Conservation (phyloP, 106 monocot species). For the Agapanthus africanus region DNA sequence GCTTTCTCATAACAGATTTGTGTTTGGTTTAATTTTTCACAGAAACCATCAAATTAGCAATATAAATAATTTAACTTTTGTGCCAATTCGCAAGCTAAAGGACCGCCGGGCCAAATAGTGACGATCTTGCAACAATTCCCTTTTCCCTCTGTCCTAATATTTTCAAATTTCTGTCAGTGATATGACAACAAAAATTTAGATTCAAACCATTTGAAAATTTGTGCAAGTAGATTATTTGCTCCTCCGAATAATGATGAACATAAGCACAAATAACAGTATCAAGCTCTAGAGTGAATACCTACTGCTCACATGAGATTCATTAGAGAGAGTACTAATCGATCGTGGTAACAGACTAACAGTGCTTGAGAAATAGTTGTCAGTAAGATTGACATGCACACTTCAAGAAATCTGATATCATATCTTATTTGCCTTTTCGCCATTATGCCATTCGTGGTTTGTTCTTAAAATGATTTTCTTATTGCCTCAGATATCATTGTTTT, state of each 20-base stretch:
- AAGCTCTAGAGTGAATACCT: not conserved
- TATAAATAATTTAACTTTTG: conserved; percentile 6
- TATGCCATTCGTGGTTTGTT: no score
- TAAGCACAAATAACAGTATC: not conserved
- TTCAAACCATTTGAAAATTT: not conserved
- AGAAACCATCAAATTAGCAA: not conserved
- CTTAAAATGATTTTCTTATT: no score
- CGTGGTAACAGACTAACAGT: not conserved
- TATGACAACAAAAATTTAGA: conserved; percentile 17
- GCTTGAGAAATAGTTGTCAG: not conserved
- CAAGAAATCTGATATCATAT: no score
- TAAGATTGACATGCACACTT: no score
- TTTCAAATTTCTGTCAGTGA: conserved; percentile 55
- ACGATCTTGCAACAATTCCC: conserved; percentile 71
- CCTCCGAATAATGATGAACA: not conserved
- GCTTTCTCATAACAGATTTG: not conserved
- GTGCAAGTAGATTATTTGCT: not conserved
- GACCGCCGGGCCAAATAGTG: conserved; percentile 78
- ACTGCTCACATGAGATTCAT: not conserved
- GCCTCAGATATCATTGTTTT: no score
- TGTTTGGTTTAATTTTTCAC: not conserved
- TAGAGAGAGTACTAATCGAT: not conserved
- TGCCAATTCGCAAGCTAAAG: conserved; percentile 69
- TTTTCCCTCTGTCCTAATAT: conserved; percentile 89
- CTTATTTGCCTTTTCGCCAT: no score